A percentile compares a stretch with the other conserved stretches of the same genome.
phyloP scores from a whole-genome alignment of 2,329 filamentous ascomycete genomes.

The Aspergillus jensenii region DNA sequence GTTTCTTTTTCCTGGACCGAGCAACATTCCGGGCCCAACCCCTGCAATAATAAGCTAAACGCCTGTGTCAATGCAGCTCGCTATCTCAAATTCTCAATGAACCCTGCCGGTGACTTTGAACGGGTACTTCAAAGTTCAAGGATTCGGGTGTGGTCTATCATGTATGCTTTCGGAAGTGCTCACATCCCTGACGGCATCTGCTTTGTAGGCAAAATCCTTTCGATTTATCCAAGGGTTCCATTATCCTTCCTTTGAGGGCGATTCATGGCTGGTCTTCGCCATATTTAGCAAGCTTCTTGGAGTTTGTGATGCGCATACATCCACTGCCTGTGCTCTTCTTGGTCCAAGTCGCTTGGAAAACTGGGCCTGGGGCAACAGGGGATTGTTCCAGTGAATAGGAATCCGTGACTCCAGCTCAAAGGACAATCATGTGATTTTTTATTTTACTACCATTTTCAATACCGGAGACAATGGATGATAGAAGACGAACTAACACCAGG shows the following conservation, averaged over 20 bases:
- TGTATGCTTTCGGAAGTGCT: background rate
- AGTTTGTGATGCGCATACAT: background rate
- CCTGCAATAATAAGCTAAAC: background rate
- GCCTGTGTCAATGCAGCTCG: background rate
- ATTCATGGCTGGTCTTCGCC: background rate
- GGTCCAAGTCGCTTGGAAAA: background rate
- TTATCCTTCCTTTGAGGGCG: background rate
- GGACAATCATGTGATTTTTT: background rate
- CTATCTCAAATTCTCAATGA: background rate
- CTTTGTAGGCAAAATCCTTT: background rate
- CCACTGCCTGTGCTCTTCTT: too few species aligned
- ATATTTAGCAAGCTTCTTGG: conserved; percentile 1
- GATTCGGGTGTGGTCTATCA: background rate
- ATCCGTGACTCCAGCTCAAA: background rate
- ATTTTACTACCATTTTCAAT: background rate
- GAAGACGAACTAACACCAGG: background rate
- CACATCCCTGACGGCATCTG: background rate
- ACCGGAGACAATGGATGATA: background rate
- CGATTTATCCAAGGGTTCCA: background rate
- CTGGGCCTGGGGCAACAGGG: background rate
- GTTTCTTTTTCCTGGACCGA: background rate
- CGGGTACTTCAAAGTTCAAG: background rate
- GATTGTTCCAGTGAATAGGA: background rate
- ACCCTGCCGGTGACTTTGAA: background rate
- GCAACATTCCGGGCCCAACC: background rate